phyloP scores from a whole-genome alignment of 495 filamentous ascomycete genomes.

The Penicillium riverlandense region DNA sequence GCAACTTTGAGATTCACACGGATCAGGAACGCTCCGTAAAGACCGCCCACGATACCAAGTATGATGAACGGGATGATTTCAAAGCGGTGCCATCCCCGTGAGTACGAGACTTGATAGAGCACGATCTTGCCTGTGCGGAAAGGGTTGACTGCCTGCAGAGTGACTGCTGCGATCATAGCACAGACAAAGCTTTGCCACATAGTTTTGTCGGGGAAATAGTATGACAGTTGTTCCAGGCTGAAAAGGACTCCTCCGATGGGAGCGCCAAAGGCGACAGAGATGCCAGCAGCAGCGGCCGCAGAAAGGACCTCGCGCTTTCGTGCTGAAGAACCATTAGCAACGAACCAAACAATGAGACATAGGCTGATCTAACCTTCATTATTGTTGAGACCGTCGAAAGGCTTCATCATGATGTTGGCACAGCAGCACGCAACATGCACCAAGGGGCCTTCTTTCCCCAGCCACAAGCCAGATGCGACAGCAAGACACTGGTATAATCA shows the following conservation, averaged over 20 bases:
- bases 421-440: constrained; percentile 98
- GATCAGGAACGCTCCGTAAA: constrained; percentile 94
- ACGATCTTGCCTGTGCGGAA: constrained; percentile 96
- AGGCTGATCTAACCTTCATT: constrained; percentile 68
- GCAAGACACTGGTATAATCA: constrained; percentile 58
- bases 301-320: constrained; percentile 94
- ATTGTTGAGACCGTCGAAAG: constrained; percentile 71
- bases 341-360: neutral
- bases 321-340: constrained; percentile 38
- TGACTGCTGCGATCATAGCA: constrained; percentile 94
- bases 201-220: constrained; percentile 98
- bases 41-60: constrained; percentile 80
- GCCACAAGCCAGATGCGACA: constrained; percentile 92
- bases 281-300: constrained; percentile 87
- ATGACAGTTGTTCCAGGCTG: constrained; percentile 92
- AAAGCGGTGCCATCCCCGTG: constrained; percentile 86
- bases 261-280: constrained; percentile 95
- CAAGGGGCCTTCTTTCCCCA: constrained; percentile 96
- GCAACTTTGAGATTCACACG: constrained; percentile 86
- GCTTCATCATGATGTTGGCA: constrained; percentile 90
- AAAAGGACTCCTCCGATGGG: constrained; percentile 92
- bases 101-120: constrained; percentile 94
- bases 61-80: constrained; percentile 85
- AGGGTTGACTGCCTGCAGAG: constrained; percentile 85
- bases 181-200: constrained; percentile 99